Base-by-base conservation (phyloP, 352 stramenopile species). In the Pythium grandisporangium region DNA sequence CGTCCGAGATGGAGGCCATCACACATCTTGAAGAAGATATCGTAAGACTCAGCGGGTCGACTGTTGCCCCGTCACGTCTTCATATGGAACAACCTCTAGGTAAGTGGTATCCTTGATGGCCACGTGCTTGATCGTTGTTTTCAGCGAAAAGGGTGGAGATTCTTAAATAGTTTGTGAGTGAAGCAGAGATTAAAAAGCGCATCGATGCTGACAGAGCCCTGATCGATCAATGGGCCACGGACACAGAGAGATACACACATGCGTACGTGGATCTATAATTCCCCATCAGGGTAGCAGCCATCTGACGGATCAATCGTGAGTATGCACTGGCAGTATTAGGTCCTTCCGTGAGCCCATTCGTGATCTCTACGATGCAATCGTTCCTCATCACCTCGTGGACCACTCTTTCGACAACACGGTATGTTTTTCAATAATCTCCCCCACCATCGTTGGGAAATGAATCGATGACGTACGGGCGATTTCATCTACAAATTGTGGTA, bases 21-120 rank as follows among this genome's bases (percentile, higher is more conserved):
- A 35, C 50, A 7, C 58, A 71, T n/a, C 47, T 84, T 17, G 63
- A 64, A 17, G 63, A 80, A 24, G 68, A 81, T 35, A 82, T 82
- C 29, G 63, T 61, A 4, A 53, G 61, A 2, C 51, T 82, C 11
- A 82, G 61, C 33, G 71, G 66, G 6, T 55, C 57, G 5, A 61
- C 51, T n/a, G 66, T 81, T 24, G 51, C 60, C 36, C 54, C 67
- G 6, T 43, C 39, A 6, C 61, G 63, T 47, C 46, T 64, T 2
- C 41, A 67, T 40, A 58, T 57, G 27, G 62, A 78, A 34, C 58
- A 77, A 32, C 63, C 65, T 24, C 64, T 53, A 14, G 67, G 70
- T 79, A 58, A 12, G 30, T 2, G 20, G n/a, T n/a, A n/a, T n/a
- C n/a, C n/a, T n/a, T n/a, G n/a, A n/a, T n/a, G n/a, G n/a, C n/a